Evolutionary conservation across 2,329 filamentous ascomycete genomes (phyloP).

Genomic region (Phialemoniopsis sp.): DNA sequence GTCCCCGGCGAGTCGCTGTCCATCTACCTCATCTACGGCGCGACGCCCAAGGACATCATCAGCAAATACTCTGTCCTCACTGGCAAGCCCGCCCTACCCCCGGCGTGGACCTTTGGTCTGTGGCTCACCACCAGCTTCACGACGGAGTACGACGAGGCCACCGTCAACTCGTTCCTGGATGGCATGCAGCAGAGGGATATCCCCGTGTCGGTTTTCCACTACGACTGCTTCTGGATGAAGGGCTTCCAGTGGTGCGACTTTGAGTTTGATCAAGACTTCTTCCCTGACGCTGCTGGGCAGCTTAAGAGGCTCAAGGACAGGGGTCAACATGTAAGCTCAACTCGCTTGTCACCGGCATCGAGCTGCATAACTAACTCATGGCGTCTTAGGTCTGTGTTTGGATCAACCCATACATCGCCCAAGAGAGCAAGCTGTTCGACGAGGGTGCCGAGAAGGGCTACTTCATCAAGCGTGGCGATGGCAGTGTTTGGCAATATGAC

Average conservation of each 20-base stretch:
- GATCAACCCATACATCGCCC: slow-evolving; percentile 69
- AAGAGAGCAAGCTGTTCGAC: slow-evolving; percentile 60
- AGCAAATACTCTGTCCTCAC: slow-evolving; percentile 62
- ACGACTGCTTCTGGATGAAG: slow-evolving; percentile 72
- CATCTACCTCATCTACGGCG: slow-evolving; percentile 68
- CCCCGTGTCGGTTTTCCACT: slow-evolving; percentile 66
- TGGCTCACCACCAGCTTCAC: slow-evolving; percentile 73
- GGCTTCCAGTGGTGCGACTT: slow-evolving; percentile 71
- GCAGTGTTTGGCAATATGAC: slow-evolving; percentile 70
- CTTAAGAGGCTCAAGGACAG: slow-evolving; percentile 57
- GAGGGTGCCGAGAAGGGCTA: slow-evolving; percentile 60
- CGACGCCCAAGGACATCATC: slow-evolving; percentile 65
- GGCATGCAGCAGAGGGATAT: slow-evolving; percentile 60
- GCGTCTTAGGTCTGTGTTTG: slow-evolving; percentile 54
- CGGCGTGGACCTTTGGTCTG: slow-evolving; percentile 70
- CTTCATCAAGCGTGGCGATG: slow-evolving; percentile 62
- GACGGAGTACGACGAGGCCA: slow-evolving; percentile 63
- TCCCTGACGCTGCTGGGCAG: slow-evolving; percentile 60
- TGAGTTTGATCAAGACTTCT: slow-evolving; percentile 59
- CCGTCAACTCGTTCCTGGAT: slow-evolving; percentile 61
- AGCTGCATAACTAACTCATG: no score
- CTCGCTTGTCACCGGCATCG: no score
- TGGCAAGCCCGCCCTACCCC: slow-evolving; percentile 58
- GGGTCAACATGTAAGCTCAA: slow-evolving; percentile 36
- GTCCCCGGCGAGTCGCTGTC: slow-evolving; percentile 53